A percentile compares a stretch with the other conserved stretches of the same genome.
Conservation (phyloP, 345 rosid species). For the Eucalyptus victrix region DNA sequence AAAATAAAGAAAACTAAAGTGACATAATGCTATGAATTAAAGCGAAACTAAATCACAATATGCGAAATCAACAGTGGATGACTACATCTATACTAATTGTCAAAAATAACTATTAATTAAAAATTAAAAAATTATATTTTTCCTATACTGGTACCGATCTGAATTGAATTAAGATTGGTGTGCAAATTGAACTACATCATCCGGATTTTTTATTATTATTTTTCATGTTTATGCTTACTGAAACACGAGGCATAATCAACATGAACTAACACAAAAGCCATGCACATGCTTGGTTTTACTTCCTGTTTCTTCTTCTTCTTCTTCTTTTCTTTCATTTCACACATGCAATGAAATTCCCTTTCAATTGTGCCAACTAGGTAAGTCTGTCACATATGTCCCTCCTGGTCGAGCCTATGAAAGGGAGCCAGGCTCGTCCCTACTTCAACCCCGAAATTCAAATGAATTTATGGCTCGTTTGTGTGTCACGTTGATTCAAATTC, state of each 20-base stretch:
- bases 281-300: neutral
- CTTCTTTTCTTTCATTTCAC: neutral
- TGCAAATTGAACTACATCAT: neutral
- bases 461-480: neutral
- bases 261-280: neutral
- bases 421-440: accelerated
- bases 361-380: accelerated
- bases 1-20: neutral
- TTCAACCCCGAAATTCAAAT: too few species aligned
- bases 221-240: neutral
- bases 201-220: neutral
- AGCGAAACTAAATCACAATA: neutral
- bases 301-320: neutral
- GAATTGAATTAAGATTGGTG: too few species aligned
- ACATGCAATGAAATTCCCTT: accelerated
- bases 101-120: too few species aligned
- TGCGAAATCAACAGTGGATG: neutral
- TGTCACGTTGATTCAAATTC: neutral
- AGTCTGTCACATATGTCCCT: neutral
- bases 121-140: too few species aligned
- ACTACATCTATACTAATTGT: neutral
- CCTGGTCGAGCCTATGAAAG: neutral
- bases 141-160: neutral
- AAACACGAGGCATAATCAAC: neutral
- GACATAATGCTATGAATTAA: neutral